These are phyloP conservation scores for Coffea humblotiana DNA, from an alignment of 305 asterid species.

Conservation along the genomic window DNA sequence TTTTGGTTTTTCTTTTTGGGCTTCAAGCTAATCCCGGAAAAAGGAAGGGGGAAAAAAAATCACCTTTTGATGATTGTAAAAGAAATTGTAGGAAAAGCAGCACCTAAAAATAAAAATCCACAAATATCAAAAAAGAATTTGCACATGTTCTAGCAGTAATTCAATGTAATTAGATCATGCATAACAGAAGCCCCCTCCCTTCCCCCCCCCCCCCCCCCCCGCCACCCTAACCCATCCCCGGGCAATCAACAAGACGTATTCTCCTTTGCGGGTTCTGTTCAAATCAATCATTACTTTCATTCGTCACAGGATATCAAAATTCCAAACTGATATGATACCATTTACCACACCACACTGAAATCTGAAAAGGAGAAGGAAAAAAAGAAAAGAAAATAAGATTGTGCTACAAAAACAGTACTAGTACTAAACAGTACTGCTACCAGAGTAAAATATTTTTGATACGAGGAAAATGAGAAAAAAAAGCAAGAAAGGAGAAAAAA, in stretches of 20 bases:
- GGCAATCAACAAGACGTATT: background rate
- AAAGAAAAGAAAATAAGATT: background rate
- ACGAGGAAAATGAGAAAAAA: background rate
- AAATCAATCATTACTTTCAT: slow-evolving; percentile 9
- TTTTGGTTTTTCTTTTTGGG: slow-evolving; percentile 69
- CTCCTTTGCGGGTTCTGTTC: slow-evolving; percentile 4
- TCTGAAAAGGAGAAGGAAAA: background rate
- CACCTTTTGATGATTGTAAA: slow-evolving; percentile 10
- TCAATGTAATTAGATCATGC: slow-evolving; percentile 37
- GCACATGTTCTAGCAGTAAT: background rate
- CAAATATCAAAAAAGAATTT: background rate
- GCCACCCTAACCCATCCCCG: no score
- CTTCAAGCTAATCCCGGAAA: slow-evolving; percentile 43
- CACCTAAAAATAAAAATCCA: slow-evolving; percentile 17
- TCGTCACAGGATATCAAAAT: background rate
- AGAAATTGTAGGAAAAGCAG: slow-evolving; percentile 1
- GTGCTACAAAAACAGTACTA: no score
- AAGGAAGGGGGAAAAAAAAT: background rate
- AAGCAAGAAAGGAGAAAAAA: background rate
- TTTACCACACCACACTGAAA: background rate
- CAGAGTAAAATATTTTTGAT: background rate
- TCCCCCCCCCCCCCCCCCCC: background rate
- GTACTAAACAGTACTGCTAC: background rate
- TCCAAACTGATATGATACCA: background rate
- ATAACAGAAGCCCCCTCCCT: slow-evolving; percentile 13